Conservation (phyloP, 139 green algal genomes). For the Coelastrella sp. region DNA sequence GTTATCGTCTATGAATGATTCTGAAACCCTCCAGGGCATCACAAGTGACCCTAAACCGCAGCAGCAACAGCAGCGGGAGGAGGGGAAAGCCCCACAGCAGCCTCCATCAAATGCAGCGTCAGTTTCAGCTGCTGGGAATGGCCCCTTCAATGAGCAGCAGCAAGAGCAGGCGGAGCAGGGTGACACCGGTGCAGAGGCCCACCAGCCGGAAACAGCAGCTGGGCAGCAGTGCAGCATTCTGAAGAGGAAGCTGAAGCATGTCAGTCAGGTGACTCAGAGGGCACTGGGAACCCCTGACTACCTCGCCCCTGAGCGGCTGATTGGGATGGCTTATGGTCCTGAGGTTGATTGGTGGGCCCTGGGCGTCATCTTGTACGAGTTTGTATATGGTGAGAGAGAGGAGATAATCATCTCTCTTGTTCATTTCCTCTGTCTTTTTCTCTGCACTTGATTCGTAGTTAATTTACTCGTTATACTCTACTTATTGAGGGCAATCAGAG, state of each 20-base stretch:
- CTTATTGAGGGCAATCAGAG: too few species aligned
- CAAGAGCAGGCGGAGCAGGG: neutral
- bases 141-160: neutral
- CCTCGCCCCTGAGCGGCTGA: conserved; percentile 92
- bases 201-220: conserved; percentile 5
- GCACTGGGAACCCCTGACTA: conserved; percentile 96
- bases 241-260: conserved; percentile 17
- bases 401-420: too few species aligned
- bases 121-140: neutral
- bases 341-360: conserved; percentile 95
- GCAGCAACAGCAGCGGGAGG: conserved; percentile 8
- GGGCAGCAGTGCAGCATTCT: neutral
- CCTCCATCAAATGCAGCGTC: neutral
- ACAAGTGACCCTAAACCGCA: neutral
- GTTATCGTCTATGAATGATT: too few species aligned
- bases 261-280: conserved; percentile 8
- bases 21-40: too few species aligned
- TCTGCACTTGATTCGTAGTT: too few species aligned
- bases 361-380: conserved; percentile 92
- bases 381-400: conserved; percentile 68
- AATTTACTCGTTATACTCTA: too few species aligned
- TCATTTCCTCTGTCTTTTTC: too few species aligned
- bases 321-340: conserved; percentile 77
- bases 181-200: neutral
- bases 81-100: neutral